A percentile compares a stretch with the other conserved stretches of the same genome.
phyloP scores from a whole-genome alignment of 805 yeast genomes.

The Candida stauntonica region DNA sequence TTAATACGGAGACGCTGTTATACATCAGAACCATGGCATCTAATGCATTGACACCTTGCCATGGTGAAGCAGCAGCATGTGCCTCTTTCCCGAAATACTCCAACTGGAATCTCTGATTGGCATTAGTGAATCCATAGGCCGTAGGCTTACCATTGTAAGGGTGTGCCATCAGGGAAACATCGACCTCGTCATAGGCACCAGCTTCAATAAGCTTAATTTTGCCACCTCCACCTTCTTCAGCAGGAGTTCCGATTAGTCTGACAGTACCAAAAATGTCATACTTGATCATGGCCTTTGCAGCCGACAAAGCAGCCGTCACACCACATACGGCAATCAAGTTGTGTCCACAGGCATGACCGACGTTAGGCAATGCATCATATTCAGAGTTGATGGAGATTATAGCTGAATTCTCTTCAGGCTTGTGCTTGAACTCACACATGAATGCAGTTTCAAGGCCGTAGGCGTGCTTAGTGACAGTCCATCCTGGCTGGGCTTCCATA shows the following conservation, averaged over 20 bases:
- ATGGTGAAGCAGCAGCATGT: conserved; percentile 12
- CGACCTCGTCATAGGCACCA: conserved; percentile 7
- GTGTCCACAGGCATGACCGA: conserved; percentile 13
- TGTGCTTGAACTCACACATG: conserved; percentile 3
- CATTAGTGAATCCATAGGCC: conserved; percentile 3
- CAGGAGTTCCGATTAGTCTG: conserved; percentile 10
- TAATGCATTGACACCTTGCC: conserved; percentile 11
- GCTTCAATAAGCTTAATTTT: conserved; percentile 12
- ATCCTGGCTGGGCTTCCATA: conserved; percentile 5
- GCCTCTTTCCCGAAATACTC: conserved; percentile 12
- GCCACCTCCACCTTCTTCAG: conserved; percentile 14
- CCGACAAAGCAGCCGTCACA: conserved; percentile 8
- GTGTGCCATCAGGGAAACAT: conserved; percentile 11
- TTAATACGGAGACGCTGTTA: conserved; percentile 7
- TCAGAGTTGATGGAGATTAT: conserved; percentile 11
- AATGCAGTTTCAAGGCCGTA: conserved; percentile 8
- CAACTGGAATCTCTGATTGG: conserved; percentile 9
- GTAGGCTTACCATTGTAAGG: not conserved
- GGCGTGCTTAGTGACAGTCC: conserved; percentile 8
- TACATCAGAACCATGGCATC: conserved; percentile 10
- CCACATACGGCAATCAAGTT: conserved; percentile 12
- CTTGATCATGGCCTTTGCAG: conserved; percentile 8
- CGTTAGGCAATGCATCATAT: conserved; percentile 10
- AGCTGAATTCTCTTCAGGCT: not conserved
- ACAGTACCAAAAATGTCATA: conserved; percentile 10